Evolutionary conservation across 768 basidiomycete genomes (phyloP), one percentile per base, ranked within the genome.

Genomic region (Hygrophorus russula): DNA sequence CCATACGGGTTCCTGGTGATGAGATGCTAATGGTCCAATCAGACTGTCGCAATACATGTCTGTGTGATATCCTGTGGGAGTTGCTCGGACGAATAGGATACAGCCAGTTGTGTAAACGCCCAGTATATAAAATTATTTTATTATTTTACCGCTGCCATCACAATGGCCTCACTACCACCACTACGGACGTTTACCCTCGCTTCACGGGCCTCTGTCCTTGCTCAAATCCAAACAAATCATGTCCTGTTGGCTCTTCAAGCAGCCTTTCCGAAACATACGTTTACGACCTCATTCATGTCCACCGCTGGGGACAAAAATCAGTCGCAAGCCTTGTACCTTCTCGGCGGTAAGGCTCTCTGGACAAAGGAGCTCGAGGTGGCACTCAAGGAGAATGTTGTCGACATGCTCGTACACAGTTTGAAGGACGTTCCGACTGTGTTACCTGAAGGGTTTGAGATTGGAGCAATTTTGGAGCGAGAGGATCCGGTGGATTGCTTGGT

Each of bases 301-400:
- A 82, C 81, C 15, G 90, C 78, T 65, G 56, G 94, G 69, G 94
- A 98, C 65, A 84, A 86, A 55, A 92, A 96, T 55, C 89, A 93
- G 61, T 78, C 82, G 1, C 82, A 89, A 50, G 76, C 78, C 2
- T 68, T 96, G 13, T 93, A 93, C 62, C 70, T 92, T 7, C 65
- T 96, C 12, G 91, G 91, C 31, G 90, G 88, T n/a, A 90, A 89
- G 58, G 74, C 85, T 0, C 62, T 97, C 20, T 99, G 96, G 96
- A 99, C 96, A 30, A 87, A 90, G 53, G 94, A 97, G 53, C 78
- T 99, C 42, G 96, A 99, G 58, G 83, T 86, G 14, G 80, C 79
- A 35, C 66, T 99, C 47, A 70, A 77, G 43, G 70, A 80, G 35
- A 64, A 71, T 24, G 65, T 70, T 10, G 83, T 93, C 39, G 96